A percentile compares a stretch with the other conserved stretches of the same genome.
phyloP scores from a whole-genome alignment of 2,329 filamentous ascomycete genomes.

The Aspergillus sp. region DNA sequence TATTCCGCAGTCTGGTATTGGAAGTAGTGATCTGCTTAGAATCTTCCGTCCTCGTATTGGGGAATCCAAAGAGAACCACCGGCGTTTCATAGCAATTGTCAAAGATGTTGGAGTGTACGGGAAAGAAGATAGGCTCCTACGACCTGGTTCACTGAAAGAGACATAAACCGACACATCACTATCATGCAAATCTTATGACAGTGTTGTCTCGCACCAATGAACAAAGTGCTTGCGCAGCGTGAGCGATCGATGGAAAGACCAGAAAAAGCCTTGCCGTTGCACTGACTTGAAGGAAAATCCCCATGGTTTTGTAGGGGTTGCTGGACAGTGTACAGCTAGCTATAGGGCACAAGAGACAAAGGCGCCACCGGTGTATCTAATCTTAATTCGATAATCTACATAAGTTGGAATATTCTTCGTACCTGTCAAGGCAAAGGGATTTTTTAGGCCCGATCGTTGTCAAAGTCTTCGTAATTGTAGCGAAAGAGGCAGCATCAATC shows the following conservation, averaged over 20 bases:
- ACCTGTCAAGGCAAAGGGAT: too few species aligned
- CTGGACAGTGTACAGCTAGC: too few species aligned
- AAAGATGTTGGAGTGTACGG: slow-evolving; percentile 47
- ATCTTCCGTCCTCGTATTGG: slow-evolving; percentile 47
- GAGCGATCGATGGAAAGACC: too few species aligned
- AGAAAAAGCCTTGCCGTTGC: too few species aligned
- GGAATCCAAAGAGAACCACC: slow-evolving; percentile 44
- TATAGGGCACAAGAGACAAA: too few species aligned
- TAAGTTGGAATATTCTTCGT: too few species aligned
- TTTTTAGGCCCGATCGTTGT: too few species aligned
- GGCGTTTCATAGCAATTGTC: slow-evolving; percentile 47
- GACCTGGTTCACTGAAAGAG: slow-evolving; percentile 41
- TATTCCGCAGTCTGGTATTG: slow-evolving; percentile 49
- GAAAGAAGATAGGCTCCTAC: slow-evolving; percentile 44
- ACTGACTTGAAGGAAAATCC: too few species aligned
- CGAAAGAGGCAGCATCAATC: too few species aligned
- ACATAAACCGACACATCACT: slow-evolving; percentile 9
- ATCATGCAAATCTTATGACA: not conserved
- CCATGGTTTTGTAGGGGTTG: not conserved
- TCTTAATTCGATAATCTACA: too few species aligned
- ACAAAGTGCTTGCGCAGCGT: not conserved
- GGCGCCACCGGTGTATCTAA: too few species aligned
- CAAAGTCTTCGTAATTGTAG: too few species aligned
- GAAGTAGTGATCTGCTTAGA: slow-evolving; percentile 46
- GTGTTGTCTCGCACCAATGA: not conserved